Base-by-base conservation (phyloP, 2,329 filamentous ascomycete species). In the Sclerotinia spermophila region DNA sequence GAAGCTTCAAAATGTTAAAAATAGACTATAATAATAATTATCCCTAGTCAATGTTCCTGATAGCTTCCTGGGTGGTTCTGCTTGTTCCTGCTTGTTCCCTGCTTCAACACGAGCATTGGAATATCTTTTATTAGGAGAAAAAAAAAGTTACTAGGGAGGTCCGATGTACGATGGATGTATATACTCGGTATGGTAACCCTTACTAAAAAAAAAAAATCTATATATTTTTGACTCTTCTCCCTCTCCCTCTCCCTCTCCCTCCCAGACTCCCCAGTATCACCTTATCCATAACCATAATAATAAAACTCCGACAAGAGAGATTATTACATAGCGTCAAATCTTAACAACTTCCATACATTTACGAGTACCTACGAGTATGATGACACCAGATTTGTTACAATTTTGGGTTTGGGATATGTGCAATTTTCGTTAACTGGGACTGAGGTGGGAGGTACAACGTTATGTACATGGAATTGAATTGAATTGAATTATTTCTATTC, bases 161-260 rank as follows among this genome's bases (percentile, higher is more conserved):
- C n/a, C n/a, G n/a, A n/a, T n/a, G n/a, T n/a, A n/a, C n/a, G n/a
- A n/a, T n/a, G n/a, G n/a, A n/a, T n/a, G n/a, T n/a, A n/a, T 30
- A 53, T 24, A n/a, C n/a, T n/a, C 35, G 33, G 55, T 48, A 48
- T 62, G 60, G 60, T 33, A 48, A 35, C 60, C 42, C 30, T 33
- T 48, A 45, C 42, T 48, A 62, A 62, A 60, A 42, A 62, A n/a
- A 62, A 62, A 60, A 42, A 62, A n/a, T 48, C 48, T n/a, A 13
- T 48, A 45, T 48, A n/a, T 62, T 58, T 8, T 58, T 7, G 33
- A 35, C 55, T 35, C 17, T 40, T 35, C 27, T n/a, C n/a, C n/a
- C n/a, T n/a, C n/a, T n/a, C n/a, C n/a, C n/a, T n/a, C n/a, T n/a
- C n/a, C n/a, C n/a, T n/a, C n/a, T n/a, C n/a, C n/a, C n/a, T n/a